Evolutionary conservation across 1,284 basidiomycete genomes (phyloP).

Genomic region (Crucibulum parvulum): DNA sequence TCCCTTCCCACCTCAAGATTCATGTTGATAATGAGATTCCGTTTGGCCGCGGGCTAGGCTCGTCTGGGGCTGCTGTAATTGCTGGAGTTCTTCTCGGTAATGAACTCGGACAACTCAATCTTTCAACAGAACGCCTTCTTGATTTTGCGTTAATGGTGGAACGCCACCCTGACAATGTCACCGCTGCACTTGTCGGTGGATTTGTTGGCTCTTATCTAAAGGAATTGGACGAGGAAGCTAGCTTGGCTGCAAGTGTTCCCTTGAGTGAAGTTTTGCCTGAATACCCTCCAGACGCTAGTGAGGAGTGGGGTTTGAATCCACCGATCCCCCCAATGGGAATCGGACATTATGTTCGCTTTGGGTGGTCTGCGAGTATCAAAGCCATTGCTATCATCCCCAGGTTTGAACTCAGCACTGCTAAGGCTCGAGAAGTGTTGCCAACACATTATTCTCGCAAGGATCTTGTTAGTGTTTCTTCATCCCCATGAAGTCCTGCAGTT

Average conservation of each 20-base stretch:
- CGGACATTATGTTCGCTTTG: conserved; percentile 94
- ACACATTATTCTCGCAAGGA: conserved; percentile 88
- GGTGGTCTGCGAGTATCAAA: conserved; percentile 88
- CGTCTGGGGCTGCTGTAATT: conserved; percentile 97
- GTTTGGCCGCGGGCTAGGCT: conserved; percentile 96
- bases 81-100: conserved; percentile 94
- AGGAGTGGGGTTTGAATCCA: conserved; percentile 89
- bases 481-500: background rate
- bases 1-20: conserved; percentile 80
- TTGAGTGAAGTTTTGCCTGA: conserved; percentile 97
- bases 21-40: conserved; percentile 94
- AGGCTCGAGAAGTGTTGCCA: conserved; percentile 90
- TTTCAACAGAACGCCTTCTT: conserved; percentile 79
- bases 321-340: conserved; percentile 91
- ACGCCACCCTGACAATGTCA: conserved; percentile 99
- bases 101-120: conserved; percentile 77
- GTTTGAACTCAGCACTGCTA: conserved; percentile 97
- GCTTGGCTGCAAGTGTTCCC: conserved; percentile 87
- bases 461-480: conserved; percentile 65
- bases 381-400: conserved; percentile 95
- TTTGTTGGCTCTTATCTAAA: conserved; percentile 98
- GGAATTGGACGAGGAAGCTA: conserved; percentile 84
- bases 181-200: conserved; percentile 95
- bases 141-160: conserved; percentile 99
- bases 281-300: conserved; percentile 92